These are phyloP conservation scores for Nymphaea thermarum DNA, from an alignment of 164 flowering plant genomes.

Conservation along the genomic window DNA sequence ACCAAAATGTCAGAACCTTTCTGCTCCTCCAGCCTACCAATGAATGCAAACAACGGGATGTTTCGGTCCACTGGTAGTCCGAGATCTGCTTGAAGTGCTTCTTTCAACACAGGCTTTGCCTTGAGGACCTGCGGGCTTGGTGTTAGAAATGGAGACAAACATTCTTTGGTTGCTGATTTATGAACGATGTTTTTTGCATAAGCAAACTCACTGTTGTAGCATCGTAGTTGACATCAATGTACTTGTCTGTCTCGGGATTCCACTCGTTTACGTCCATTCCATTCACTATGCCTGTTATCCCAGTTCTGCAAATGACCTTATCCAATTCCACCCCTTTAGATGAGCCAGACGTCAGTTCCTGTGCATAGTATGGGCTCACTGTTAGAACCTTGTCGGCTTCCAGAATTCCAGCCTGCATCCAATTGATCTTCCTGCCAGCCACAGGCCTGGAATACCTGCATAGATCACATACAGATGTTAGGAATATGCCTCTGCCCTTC, in stretches of 20 bases:
- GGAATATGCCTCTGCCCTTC: background rate
- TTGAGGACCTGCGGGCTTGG: slow-evolving; percentile 37
- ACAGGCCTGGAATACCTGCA: slow-evolving; percentile 67
- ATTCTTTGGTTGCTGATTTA: background rate
- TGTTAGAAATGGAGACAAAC: background rate
- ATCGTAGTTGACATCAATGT: slow-evolving; percentile 45
- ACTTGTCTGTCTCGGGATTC: slow-evolving; percentile 74
- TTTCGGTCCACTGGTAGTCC: slow-evolving; percentile 71
- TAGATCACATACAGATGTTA: background rate
- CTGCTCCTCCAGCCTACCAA: slow-evolving; percentile 94
- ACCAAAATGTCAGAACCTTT: slow-evolving; percentile 91
- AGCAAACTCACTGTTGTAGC: slow-evolving; percentile 52
- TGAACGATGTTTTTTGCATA: background rate
- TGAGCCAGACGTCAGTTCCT: slow-evolving; percentile 54
- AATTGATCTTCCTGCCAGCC: slow-evolving; percentile 88
- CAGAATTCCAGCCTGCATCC: slow-evolving; percentile 93
- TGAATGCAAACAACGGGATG: slow-evolving; percentile 79
- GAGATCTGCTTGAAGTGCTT: slow-evolving; percentile 82
- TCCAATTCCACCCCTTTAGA: slow-evolving; percentile 80
- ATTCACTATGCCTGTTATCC: slow-evolving; percentile 59
- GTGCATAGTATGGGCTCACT: slow-evolving; percentile 88
- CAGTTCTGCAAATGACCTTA: slow-evolving; percentile 26
- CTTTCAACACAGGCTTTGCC: slow-evolving; percentile 72
- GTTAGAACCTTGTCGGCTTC: slow-evolving; percentile 60
- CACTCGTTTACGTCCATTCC: slow-evolving; percentile 98